Evolutionary conservation across 75 land plant species (phyloP).

Genomic region (Sequoia sempervirens): DNA sequence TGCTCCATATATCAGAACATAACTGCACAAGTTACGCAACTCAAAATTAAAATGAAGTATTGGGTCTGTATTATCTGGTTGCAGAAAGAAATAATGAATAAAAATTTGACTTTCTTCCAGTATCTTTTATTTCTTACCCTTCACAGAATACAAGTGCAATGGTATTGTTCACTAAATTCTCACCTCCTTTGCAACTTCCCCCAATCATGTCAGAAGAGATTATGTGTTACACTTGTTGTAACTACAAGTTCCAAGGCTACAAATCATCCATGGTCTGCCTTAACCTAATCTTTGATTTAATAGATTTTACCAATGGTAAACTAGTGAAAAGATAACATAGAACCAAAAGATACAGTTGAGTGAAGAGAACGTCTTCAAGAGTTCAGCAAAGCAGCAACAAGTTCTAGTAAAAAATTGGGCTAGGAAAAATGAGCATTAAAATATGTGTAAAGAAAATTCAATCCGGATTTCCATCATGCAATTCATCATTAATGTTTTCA

Average conservation of each 20-base stretch:
- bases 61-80: neutral
- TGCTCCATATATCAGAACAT: no score
- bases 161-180: neutral
- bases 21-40: neutral
- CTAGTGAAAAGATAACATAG: no score
- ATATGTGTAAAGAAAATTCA: neutral
- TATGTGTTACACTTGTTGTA: neutral
- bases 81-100: neutral
- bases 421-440: neutral
- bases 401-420: neutral
- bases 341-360: no score
- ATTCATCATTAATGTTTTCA: neutral
- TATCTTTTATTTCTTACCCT: neutral
- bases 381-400: neutral
- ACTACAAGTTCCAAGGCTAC: neutral
- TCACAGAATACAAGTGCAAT: neutral
- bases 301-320: no score
- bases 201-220: neutral
- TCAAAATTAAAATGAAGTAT: neutral
- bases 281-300: no score
- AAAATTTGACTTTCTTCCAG: neutral
- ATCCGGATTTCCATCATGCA: neutral
- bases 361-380: no score
- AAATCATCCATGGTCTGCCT: no score
- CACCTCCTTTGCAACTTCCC: neutral